phyloP scores from a whole-genome alignment of 257 asterid genomes.

The Anisodus acutangulus region DNA sequence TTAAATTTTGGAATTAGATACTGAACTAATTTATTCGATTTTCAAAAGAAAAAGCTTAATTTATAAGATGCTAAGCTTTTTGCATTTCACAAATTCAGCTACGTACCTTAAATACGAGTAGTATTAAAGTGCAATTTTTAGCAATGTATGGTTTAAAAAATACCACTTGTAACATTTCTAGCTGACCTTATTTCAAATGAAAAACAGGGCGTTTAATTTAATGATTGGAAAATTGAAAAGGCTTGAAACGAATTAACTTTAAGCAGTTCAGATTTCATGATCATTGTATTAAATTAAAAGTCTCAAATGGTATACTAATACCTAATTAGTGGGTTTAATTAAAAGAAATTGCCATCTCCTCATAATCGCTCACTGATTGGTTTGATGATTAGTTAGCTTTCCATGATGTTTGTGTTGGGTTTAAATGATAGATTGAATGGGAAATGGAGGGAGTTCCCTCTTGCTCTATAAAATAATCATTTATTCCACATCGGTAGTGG shows the following conservation, averaged over 20 bases:
- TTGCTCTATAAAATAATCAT: no score
- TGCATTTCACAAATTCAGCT: not conserved
- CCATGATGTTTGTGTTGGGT: not conserved
- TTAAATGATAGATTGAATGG: no score
- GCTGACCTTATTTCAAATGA: not conserved
- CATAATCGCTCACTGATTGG: slow-evolving; percentile 16
- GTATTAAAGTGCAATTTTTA: not conserved
- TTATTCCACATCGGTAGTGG: no score
- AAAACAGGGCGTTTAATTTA: not conserved
- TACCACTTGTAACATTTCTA: not conserved
- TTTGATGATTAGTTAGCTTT: slow-evolving; percentile 15
- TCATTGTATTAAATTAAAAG: not conserved
- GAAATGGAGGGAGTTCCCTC: no score
- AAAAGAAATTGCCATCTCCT: slow-evolving; percentile 22
- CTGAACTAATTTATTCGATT: not conserved
- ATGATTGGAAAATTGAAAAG: not conserved
- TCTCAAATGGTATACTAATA: not conserved
- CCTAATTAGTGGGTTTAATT: slow-evolving; percentile 25
- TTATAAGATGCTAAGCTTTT: slow-evolving; percentile 12
- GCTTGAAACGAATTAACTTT: not conserved
- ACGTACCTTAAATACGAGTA: not conserved
- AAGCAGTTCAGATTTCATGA: slow-evolving; percentile 1
- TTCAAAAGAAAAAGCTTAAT: not conserved
- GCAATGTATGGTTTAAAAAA: not conserved
- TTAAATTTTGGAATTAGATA: not conserved